Base-by-base conservation (phyloP, 2,329 filamentous ascomycete species). In the Graphilbum sp. region DNA sequence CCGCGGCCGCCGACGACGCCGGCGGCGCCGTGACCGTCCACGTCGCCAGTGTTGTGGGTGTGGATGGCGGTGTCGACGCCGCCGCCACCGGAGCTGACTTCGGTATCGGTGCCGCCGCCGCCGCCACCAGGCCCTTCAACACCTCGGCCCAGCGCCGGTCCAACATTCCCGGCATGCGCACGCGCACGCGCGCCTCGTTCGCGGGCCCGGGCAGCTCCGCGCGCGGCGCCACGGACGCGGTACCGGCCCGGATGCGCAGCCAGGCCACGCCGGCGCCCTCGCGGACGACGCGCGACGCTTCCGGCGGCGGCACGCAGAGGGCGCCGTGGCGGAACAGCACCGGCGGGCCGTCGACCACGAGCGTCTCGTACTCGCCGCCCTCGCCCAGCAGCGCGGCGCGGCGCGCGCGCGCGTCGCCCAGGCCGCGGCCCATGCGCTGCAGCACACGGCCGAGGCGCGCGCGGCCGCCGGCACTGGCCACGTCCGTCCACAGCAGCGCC, bases 301-400 rank as follows among this genome's bases (percentile, higher is more conserved):
- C 54, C 2, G 72, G 66, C 0, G 72, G 66, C 0, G 59, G 60
- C 24, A 95, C 62, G 32, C 64, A 61, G 44, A 96, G 79, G 37
- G 66, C 70, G 1, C 41, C 45, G 2, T 18, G 4, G 46, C 67
- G 70, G 67, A 90, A 95, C 42, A 95, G 54, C 36, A 62, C 60
- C 1, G 52, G 49, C 9, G 88, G 88, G 11, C 88, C 90, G 56
- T 86, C 75, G 27, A 96, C 52, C 33, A 90, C 85, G 37, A 96
- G 62, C 23, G 86, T 96, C 67, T 96, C 90, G 56, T 92, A 96
- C 62, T 96, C 90, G 4, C 90, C 90, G 6, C 90, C 90, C 55
- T 96, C 90, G 1, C 90, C 90, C 16, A 96, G 60, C 10, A 87
- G 73, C 45, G 12, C 39, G 42, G 18, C 17, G 8, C 8, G n/a